These are phyloP conservation scores for Cenchrus purpureus DNA, from an alignment of 176 grass and related monocot species.

Conservation along the genomic window DNA sequence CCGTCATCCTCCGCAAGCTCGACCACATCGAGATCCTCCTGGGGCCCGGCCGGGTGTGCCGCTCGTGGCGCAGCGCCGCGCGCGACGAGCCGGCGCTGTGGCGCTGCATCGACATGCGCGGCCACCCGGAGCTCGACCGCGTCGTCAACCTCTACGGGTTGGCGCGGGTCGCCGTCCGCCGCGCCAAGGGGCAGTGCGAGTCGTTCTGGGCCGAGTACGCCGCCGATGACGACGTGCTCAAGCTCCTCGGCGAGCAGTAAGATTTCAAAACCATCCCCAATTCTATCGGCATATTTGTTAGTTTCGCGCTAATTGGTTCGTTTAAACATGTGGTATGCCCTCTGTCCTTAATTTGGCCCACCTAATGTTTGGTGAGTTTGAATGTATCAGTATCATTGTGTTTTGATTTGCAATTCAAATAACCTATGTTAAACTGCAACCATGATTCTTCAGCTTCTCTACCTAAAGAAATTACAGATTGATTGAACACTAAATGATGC, in stretches of 20 bases:
- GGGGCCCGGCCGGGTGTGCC: neutral
- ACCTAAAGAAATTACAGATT: neutral
- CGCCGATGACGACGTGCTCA: constrained; percentile 34
- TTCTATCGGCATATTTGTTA: neutral
- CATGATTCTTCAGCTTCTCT: no score
- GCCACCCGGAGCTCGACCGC: neutral
- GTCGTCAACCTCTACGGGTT: neutral
- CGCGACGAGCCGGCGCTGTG: neutral
- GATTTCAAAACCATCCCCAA: neutral
- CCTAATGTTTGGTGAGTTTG: neutral
- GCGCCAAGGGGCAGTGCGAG: constrained; percentile 33
- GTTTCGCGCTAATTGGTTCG: neutral
- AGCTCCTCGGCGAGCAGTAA: constrained; percentile 23
- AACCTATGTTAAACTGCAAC: neutral
- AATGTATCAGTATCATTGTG: neutral
- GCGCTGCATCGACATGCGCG: constrained; percentile 24
- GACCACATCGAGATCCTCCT: constrained; percentile 22
- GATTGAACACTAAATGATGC: neutral
- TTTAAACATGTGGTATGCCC: neutral
- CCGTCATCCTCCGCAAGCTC: neutral
- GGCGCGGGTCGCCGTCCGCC: constrained; percentile 19
- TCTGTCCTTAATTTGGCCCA: neutral
- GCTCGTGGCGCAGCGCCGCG: constrained; percentile 1
- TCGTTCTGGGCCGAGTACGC: constrained; percentile 36
- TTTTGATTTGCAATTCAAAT: neutral